Percentiles rank a stretch among this genome's conserved stretches.
Conservation (phyloP, 257 asterid genomes). For the Solanum boliviense region DNA sequence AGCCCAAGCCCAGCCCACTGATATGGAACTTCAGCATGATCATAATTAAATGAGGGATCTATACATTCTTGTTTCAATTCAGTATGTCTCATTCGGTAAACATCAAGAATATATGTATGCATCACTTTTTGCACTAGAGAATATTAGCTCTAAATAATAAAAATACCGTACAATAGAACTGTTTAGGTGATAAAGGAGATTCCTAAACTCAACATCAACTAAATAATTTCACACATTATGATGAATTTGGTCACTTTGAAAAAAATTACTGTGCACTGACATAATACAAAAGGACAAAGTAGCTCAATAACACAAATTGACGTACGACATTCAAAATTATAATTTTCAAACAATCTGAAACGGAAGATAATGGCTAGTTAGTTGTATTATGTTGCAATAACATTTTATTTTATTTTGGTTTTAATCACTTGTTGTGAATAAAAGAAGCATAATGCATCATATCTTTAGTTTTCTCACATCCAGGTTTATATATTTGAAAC, state of each 20-base stretch:
- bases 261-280: not conserved
- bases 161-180: not conserved
- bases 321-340: not conserved
- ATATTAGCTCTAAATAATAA: not conserved
- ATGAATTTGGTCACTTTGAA: not conserved
- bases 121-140: too few relatives aligned
- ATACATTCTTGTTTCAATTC: not conserved
- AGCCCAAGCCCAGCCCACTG: not conserved
- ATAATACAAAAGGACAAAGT: not conserved
- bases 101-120: not conserved
- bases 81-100: too few relatives aligned
- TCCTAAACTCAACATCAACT: not conserved
- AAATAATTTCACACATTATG: not conserved
- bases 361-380: not conserved
- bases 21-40: not conserved
- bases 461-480: conserved; percentile 17
- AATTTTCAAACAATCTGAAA: not conserved
- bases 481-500: conserved; percentile 2
- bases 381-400: not conserved
- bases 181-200: not conserved
- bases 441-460: conserved; percentile 28
- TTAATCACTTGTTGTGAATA: not conserved
- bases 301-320: not conserved
- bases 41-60: not conserved
- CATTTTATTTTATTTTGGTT: not conserved